Evolutionary conservation across 495 filamentous ascomycete species (phyloP).

Genomic region (Bacidia rubella): DNA sequence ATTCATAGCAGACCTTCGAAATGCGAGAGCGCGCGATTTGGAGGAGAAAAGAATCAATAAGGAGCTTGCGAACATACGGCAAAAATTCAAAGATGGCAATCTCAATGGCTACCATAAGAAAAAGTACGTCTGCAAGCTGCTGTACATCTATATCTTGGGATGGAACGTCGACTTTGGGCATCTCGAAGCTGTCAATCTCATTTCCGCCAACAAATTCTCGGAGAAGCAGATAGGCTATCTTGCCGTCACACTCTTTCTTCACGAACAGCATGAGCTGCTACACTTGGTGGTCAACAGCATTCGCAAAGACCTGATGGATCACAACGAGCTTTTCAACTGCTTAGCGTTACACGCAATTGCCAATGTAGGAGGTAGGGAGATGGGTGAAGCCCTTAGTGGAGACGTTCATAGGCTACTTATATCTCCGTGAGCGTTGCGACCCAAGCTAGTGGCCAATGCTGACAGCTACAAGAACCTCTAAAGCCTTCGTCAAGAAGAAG

Average conservation of each 20-base stretch:
- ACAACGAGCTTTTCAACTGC: constrained; percentile 96
- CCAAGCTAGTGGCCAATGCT: constrained; percentile 10
- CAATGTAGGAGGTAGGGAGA: constrained; percentile 91
- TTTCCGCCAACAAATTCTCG: constrained; percentile 92
- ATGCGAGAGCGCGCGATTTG: constrained; percentile 85
- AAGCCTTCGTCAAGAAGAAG: constrained; percentile 99
- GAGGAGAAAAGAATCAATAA: constrained; percentile 99
- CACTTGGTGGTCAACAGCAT: constrained; percentile 98
- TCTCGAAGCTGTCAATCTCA: constrained; percentile 92
- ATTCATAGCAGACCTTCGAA: constrained; percentile 95
- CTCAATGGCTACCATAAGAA: constrained; percentile 97
- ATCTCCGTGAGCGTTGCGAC: constrained; percentile 58
- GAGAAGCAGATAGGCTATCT: constrained; percentile 99
- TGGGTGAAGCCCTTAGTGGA: constrained; percentile 84
- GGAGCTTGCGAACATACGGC: constrained; percentile 93
- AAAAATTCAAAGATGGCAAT: constrained; percentile 61
- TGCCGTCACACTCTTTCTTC: constrained; percentile 91
- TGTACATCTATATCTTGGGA: constrained; percentile 98
- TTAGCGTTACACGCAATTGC: constrained; percentile 97
- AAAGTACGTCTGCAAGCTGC: constrained; percentile 99
- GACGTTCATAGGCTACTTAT: constrained; percentile 94
- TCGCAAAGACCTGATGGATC: constrained; percentile 83
- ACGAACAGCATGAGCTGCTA: constrained; percentile 91
- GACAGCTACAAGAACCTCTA: constrained; percentile 56
- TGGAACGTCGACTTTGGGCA: constrained; percentile 99